Evolutionary conservation across 495 filamentous ascomycete genomes (phyloP).

Genomic region (Antarctomyces pellizariae): DNA sequence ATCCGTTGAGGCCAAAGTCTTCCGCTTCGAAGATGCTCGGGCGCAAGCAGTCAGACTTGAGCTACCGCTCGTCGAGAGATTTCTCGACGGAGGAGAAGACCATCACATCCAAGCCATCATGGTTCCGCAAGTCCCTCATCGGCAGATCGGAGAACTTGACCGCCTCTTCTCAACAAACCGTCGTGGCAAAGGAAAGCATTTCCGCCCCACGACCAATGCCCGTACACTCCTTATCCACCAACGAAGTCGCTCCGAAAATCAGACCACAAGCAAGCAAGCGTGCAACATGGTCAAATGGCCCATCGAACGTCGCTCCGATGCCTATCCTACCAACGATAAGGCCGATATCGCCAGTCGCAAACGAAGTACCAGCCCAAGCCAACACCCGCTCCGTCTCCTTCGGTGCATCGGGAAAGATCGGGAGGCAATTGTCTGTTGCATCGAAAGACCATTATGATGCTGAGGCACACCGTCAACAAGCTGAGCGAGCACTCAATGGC

Average conservation of each 20-base stretch:
- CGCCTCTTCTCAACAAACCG: constrained; percentile 6
- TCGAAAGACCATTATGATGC: constrained; percentile 75
- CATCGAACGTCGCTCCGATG: constrained; percentile 76
- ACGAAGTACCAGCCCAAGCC: constrained; percentile 79
- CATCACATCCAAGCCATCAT: constrained; percentile 66
- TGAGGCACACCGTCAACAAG: constrained; percentile 72
- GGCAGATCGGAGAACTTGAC: constrained; percentile 29
- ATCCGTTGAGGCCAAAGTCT: constrained; percentile 80
- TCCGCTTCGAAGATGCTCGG: constrained; percentile 63
- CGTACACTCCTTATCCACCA: constrained; percentile 29
- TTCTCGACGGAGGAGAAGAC: constrained; percentile 35
- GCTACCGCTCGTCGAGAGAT: constrained; percentile 37
- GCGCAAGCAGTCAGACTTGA: constrained; percentile 68
- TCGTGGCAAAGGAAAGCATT: constrained; percentile 15
- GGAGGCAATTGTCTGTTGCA: constrained; percentile 82
- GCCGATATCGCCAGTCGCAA: constrained; percentile 80
- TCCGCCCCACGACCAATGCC: constrained; percentile 30
- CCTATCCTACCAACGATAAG: constrained; percentile 91
- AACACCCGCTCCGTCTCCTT: constrained; percentile 23
- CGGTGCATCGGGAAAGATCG: constrained; percentile 63
- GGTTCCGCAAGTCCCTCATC: constrained; percentile 88
- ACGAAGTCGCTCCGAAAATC: constrained; percentile 29
- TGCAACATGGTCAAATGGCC: constrained; percentile 66
- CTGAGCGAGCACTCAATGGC: constrained; percentile 79
- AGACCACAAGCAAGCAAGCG: constrained; percentile 45